A percentile compares a stretch with the other conserved stretches of the same genome.
Conservation (phyloP, 768 basidiomycete species). For the Lactarius pseudohatsudake region DNA sequence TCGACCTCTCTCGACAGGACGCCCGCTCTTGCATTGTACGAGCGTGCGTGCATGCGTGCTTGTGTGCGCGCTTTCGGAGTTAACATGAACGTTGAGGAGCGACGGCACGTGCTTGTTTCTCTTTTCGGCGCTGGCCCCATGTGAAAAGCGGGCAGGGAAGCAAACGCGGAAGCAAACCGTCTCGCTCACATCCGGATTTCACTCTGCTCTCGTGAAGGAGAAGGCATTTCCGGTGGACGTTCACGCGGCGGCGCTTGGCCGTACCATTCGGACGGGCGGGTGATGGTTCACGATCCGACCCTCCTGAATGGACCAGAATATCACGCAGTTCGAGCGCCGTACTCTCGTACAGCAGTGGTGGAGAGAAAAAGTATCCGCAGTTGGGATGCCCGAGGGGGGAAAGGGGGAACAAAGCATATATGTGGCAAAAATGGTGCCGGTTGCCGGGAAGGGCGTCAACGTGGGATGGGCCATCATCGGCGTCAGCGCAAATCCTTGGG, state of each 20-base stretch:
- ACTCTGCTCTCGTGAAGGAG: conserved; percentile 2
- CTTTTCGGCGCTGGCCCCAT: neutral
- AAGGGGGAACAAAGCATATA: neutral
- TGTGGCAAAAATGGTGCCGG: conserved; percentile 7
- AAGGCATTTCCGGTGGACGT: conserved; percentile 8
- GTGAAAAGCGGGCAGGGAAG: conserved; percentile 12
- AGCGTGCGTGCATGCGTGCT: neutral
- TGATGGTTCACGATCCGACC: neutral
- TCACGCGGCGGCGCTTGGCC: conserved; percentile 9
- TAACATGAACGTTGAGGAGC: neutral
- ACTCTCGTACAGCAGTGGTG: neutral
- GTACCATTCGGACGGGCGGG: neutral
- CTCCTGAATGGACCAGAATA: neutral
- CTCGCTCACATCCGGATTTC: conserved; percentile 12
- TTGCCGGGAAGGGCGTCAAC: conserved; percentile 6
- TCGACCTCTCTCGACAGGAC: neutral
- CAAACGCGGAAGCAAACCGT: conserved; percentile 15
- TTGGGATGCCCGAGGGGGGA: neutral
- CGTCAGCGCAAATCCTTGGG: conserved; percentile 29
- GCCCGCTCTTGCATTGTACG: neutral
- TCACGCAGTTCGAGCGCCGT: neutral
- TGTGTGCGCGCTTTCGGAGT: conserved; percentile 8
- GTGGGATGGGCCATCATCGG: conserved; percentile 24
- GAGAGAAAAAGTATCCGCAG: neutral
- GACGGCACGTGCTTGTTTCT: too few species aligned